A percentile compares a stretch with the other conserved stretches of the same genome.
Evolutionary conservation across 2,329 filamentous ascomycete species (phyloP).

Genomic region (Ophiostoma fasciatum): DNA sequence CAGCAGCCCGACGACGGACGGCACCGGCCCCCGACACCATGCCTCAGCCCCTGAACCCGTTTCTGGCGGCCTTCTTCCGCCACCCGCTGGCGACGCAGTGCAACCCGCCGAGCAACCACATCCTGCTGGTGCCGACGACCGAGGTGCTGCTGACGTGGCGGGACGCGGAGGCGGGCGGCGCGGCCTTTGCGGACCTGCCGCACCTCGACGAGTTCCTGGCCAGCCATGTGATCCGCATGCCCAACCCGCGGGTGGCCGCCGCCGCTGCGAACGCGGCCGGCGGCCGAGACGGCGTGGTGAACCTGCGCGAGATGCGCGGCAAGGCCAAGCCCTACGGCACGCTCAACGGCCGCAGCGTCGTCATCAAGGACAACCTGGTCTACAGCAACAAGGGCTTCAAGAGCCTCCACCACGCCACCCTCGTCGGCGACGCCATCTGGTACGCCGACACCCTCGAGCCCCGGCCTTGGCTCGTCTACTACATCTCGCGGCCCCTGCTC

Average conservation of each 20-base stretch:
- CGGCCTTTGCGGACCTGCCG: slow-evolving; percentile 64
- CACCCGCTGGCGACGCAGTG: slow-evolving; percentile 88
- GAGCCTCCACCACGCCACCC: slow-evolving; percentile 72
- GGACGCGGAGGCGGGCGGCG: slow-evolving; percentile 65
- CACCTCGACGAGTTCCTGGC: slow-evolving; percentile 87
- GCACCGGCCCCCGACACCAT: slow-evolving; percentile 4
- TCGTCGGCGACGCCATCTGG: slow-evolving; percentile 73
- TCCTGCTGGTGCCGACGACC: slow-evolving; percentile 85
- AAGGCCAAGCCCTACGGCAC: slow-evolving; percentile 94
- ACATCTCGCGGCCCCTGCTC: slow-evolving; percentile 77
- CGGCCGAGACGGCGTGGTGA: slow-evolving; percentile 43
- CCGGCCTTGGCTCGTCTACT: slow-evolving; percentile 92
- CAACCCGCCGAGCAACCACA: slow-evolving; percentile 77
- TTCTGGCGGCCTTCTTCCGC: slow-evolving; percentile 96
- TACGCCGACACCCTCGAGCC: slow-evolving; percentile 81
- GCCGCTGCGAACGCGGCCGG: slow-evolving; percentile 32
- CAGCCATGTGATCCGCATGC: slow-evolving; percentile 88
- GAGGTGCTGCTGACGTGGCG: slow-evolving; percentile 78
- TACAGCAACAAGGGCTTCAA: slow-evolving; percentile 99
- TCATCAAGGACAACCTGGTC: slow-evolving; percentile 83
- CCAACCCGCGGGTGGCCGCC: slow-evolving; percentile 29
- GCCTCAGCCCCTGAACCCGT: slow-evolving; percentile 72
- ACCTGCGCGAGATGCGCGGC: slow-evolving; percentile 69
- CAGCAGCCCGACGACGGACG: not conserved
- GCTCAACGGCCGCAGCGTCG: slow-evolving; percentile 79